Evolutionary conservation across 192 early-diverging fungal genomes (phyloP), one percentile per base, ranked within the genome.

Genomic region (Jimgerdemannia flammicorona): DNA sequence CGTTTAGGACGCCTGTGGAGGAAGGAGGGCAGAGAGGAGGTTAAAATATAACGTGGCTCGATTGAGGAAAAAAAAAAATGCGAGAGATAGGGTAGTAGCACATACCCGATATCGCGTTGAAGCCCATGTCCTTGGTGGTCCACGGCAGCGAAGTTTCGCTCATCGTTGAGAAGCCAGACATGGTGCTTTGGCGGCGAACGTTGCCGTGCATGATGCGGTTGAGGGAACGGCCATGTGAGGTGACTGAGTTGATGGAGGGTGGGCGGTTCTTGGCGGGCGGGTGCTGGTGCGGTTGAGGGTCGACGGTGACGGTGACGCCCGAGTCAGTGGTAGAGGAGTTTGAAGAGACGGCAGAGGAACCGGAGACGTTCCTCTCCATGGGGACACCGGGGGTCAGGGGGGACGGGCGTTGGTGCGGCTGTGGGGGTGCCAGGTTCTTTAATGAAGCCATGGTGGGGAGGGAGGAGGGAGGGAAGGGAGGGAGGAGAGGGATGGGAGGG

Each of bases 101-200:
- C 8, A 2, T 40, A 83, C 86, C 88, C 66, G 87, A 87, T 67
- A 91, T 94, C 75, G 92, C 91, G 81, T 95, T 93, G 71, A 87
- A 89, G 14, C 94, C 94, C 80, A 95, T 93, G 78, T 95, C 93
- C 70, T 81, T 81, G 19, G 84, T 85, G 43, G 90, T 89, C 90
- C 90, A 93, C 4, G 88, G 84, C 43, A 86, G 68, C 3, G 84
- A 84, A 1, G 83, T 81, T 75, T 86, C 84, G 43, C 82, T 84
- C 80, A 84, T 78, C n/a, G 84, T 86, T 39, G 82, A 84, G 54
- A 81, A 82, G 59, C 81, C 81, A 8, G 82, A 84, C n/a, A 84
- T 80, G 29, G 76, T 81, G 44, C 82, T 84, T 41, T 82, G 84
- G 54, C 84, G 70, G n/a, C 86, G 82, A 8, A 75, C 41, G n/a